Evolutionary conservation across 441 rosid genomes (phyloP), one percentile per base, ranked within the genome.

Genomic region (Cnidoscolus chayamansa): DNA sequence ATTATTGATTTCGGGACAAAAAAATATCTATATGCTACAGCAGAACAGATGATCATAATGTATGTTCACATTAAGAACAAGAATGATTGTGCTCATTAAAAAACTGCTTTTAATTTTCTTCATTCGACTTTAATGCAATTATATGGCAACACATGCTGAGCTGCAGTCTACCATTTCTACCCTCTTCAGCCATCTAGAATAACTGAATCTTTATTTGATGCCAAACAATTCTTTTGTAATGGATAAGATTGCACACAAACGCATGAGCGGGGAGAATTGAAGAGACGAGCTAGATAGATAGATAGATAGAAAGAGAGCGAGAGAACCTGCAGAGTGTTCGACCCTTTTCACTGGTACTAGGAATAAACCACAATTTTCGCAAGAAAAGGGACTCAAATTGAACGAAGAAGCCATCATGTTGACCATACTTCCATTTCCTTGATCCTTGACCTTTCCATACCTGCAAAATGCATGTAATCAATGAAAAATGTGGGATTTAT

Each of bases 371-470:
- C 61, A 92, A 79, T 76, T 90, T 87, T 72, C 95, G 86, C 72
- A 86, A 35, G 56, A 67, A 68, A 20, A 92, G 91, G 30, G 91
- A 86, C 77, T 94, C 98, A 74, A 86, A 90, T 76, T 94, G 98
- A 81, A 94, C 84, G 80, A 92, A 94, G 81, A 94, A 90, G 67
- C 98, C 98, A 79, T 94, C 97, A 62, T 84, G 86, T 72, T 82
- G 93, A 65, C 97, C 97, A 30, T 89, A 94, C 77, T 77, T 94
- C 98, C 98, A 94, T 83, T 90, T 94, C 84, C 98, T 90, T 63
- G 96, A 89, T 67, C 98, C 98, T 84, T 88, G 93, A 76, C 98
- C 98, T 88, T 89, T 92, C 98, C 98, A 94, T 55, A 94, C 97
- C 98, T 94, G 79, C 65, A 74, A 80, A 47, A 62, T 58, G 66